Evolutionary conservation across 2,329 filamentous ascomycete species (phyloP), one percentile per base, ranked within the genome.

Genomic region (Nemania diffusa): DNA sequence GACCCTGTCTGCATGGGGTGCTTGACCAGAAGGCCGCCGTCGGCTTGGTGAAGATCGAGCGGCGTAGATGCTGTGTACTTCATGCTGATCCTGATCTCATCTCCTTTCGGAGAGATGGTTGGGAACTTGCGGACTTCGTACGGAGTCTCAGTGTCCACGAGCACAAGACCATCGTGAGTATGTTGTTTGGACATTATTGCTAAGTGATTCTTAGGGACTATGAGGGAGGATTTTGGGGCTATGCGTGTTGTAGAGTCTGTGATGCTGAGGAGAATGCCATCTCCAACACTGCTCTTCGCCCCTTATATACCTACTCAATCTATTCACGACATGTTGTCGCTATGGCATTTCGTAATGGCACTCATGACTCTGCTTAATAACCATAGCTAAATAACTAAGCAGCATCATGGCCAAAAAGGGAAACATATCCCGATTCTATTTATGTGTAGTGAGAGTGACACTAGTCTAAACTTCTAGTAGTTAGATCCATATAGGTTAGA

Each of bases 61-160:
- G 88, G 88, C 0, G 85, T 87, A 0, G 87, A 88, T 2, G 87
- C 83, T 1, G 86, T 88, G 85, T 86, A 90, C 64, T 84, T 78
- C 9, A 87, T 84, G 27, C 80, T 82, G 46, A 90, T 77, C 17
- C 84, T 81, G 37, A 88, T 82, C 75, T 90, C 84, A 40, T 83
- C 81, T 0, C 75, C 73, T 1, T 70, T 66, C 0, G 84, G 83
- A 5, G 75, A 15, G 46, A 71, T 62, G 0, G 74, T 76, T 13
- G 72, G 73, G 37, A 71, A 72, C 42, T 68, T 65, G 46, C 68
- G 71, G 34, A 76, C 62, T 56, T 77, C 72, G 55, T 73, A 74
- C 5, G 75, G 76, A 42, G 71, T 62, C 62, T 69, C 57, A 3
- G 74, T 67, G 29, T 67, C 74, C 15, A 74, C 73, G 50, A 72